Evolutionary conservation across 2,329 filamentous ascomycete genomes (phyloP).

Genomic region (Apiospora aurea): DNA sequence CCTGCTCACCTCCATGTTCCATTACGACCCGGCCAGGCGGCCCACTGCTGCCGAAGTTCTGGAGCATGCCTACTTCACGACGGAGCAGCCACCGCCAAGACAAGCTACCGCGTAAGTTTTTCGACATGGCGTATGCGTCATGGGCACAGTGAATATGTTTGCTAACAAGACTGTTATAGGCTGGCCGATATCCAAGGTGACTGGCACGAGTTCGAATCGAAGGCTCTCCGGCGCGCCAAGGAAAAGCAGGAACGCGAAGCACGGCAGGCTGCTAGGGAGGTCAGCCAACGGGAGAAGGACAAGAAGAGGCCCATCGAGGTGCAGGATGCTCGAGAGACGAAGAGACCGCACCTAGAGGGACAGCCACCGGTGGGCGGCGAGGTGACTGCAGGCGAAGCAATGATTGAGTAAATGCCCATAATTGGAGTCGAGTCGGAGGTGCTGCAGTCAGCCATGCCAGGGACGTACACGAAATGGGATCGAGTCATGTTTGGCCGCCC

Average conservation of each 20-base stretch:
- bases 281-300: conserved; percentile 40
- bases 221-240: conserved; percentile 89
- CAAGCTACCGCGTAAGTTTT: conserved; percentile 82
- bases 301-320: conserved; percentile 37
- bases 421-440: background rate
- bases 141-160: conserved; percentile 32
- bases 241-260: conserved; percentile 69
- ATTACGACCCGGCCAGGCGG: conserved; percentile 84
- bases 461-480: background rate
- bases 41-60: conserved; percentile 86
- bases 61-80: conserved; percentile 85
- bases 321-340: conserved; percentile 36
- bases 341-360: conserved; percentile 40
- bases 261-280: conserved; percentile 51
- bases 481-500: background rate
- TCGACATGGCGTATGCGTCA: conserved; percentile 3
- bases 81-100: conserved; percentile 77
- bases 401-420: background rate
- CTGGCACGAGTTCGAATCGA: conserved; percentile 99
- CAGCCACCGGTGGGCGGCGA: conserved; percentile 27
- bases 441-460: background rate
- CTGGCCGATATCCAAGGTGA: conserved; percentile 85
- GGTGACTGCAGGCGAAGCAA: background rate
- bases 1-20: conserved; percentile 83
- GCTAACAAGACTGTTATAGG: conserved; percentile 50